Evolutionary conservation across 139 green algal genomes (phyloP), one percentile per base, ranked within the genome.

Genomic region (Picochlorum sp.): DNA sequence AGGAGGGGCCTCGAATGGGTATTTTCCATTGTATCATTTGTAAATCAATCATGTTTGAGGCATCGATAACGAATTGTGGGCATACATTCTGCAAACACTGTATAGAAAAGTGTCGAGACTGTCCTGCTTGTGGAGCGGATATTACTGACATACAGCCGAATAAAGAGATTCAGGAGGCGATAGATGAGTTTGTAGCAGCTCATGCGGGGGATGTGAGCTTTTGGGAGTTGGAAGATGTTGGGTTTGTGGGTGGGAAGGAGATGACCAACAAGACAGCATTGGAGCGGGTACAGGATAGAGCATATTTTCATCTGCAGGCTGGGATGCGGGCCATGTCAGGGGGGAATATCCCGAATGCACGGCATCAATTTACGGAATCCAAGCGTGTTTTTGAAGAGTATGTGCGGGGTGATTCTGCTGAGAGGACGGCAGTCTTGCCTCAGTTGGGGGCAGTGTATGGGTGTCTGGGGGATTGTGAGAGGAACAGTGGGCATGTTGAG

Each of bases 401-500:
- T 41, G 6, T 41, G 21, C 16, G 20, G 23, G 3, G 45, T 6
- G 31, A 26, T 23, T 21, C 18, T 24, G 66, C 23, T 15, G 56
- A 45, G 4, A 21, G 30, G 14, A 16, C 44, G 23, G 45, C 45
- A 38, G 23, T 49, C 20, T 56, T 56, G 14, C 54, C 45, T 49
- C 37, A 55, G 47, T 60, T 77, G 57, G 70, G 57, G 14, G 57
- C 70, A 1, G 65, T 77, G 34, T 34, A 28, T 34, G 64, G 70
- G 38, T 77, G 70, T 67, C 34, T 77, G 56, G 70, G 70, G 21
- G 70, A 77, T 58, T 73, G 65, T 68, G 60, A 41, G 7, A 37
- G 70, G 8, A 34, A 49, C 2, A 28, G 51, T 56, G 70, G 70
- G 21, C 45, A 69, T 23, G 21, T 6, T 30, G 26, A 30, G 5